Evolutionary conservation across 2,329 filamentous ascomycete genomes (phyloP).

Genomic region (Myriosclerotinia scirpicola): DNA sequence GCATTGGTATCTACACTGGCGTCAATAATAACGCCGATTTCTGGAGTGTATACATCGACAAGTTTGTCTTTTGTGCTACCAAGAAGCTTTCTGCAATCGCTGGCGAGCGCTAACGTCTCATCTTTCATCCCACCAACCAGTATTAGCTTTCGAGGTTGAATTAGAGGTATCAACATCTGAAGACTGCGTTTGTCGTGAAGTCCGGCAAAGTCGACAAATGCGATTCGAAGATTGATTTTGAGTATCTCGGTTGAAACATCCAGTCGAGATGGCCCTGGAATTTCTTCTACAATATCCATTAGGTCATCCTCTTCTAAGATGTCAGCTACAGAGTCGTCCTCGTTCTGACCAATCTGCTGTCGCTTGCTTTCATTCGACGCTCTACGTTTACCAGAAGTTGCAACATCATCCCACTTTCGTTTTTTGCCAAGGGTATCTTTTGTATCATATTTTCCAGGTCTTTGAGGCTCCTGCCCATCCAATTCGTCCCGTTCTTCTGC

Average conservation of each 20-base stretch:
- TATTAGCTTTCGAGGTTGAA: slow-evolving; percentile 91
- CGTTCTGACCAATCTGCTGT: slow-evolving; percentile 47
- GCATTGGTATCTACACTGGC: slow-evolving; percentile 97
- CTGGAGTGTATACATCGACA: slow-evolving; percentile 77
- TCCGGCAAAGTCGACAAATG: slow-evolving; percentile 88
- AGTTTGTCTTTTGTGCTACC: slow-evolving; percentile 48
- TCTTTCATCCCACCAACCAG: slow-evolving; percentile 77
- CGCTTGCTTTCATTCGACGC: slow-evolving; percentile 56
- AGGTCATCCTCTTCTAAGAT: slow-evolving; percentile 55
- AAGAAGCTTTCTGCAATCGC: slow-evolving; percentile 72
- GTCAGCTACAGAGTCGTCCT: slow-evolving; percentile 44
- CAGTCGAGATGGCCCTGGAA: slow-evolving; percentile 72
- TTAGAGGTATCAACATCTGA: slow-evolving; percentile 91
- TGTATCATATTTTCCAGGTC: slow-evolving; percentile 49
- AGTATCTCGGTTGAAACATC: slow-evolving; percentile 64
- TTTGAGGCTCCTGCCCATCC: slow-evolving; percentile 62
- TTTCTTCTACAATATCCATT: slow-evolving; percentile 56
- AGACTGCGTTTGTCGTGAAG: slow-evolving; percentile 91
- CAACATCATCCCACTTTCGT: slow-evolving; percentile 83
- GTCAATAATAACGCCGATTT: slow-evolving; percentile 71
- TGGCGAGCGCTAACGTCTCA: slow-evolving; percentile 76
- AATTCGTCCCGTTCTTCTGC: slow-evolving; percentile 85
- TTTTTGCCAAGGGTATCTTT: slow-evolving; percentile 81
- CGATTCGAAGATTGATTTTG: slow-evolving; percentile 70
- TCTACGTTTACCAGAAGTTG: slow-evolving; percentile 44